Conservation (phyloP, 495 filamentous ascomycete genomes). For the Chaetomium tenue region DNA sequence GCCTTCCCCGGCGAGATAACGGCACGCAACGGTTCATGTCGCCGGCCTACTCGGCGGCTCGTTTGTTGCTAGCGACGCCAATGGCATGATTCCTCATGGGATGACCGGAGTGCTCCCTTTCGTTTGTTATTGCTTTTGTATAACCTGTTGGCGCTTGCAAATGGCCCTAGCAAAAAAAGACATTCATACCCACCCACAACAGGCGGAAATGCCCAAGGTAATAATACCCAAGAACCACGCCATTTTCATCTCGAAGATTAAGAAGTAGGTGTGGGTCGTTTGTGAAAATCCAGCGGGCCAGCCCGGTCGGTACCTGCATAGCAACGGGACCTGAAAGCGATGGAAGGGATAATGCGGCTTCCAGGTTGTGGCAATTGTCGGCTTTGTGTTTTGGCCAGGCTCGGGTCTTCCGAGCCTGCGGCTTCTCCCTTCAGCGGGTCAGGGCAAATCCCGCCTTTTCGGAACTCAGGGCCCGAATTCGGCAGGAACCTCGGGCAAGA, state of each 20-base stretch:
- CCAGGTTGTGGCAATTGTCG: slow-evolving; percentile 22
- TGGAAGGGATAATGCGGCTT: slow-evolving; percentile 7
- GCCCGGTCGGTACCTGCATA: slow-evolving; percentile 22
- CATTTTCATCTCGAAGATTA: too few relatives aligned
- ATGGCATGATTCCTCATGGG: background rate
- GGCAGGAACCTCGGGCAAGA: slow-evolving; percentile 4
- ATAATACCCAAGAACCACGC: too few relatives aligned
- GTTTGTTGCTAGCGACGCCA: too few relatives aligned
- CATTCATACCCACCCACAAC: background rate
- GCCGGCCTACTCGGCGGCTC: background rate
- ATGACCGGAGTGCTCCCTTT: background rate
- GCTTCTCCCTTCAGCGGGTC: slow-evolving; percentile 11
- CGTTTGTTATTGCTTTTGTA: background rate
- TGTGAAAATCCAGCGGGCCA: slow-evolving; percentile 8
- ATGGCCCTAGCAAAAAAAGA: too few relatives aligned
- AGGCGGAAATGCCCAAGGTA: background rate
- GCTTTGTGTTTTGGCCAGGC: slow-evolving; percentile 27
- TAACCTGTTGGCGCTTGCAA: too few relatives aligned
- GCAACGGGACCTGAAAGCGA: background rate
- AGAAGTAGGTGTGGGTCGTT: background rate
- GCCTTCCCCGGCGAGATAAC: background rate
- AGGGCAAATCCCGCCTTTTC: background rate
- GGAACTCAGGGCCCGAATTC: background rate
- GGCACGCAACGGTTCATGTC: background rate
- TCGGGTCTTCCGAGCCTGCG: slow-evolving; percentile 10